phyloP scores from a whole-genome alignment of 768 basidiomycete species.

The Mrakia frigida region DNA sequence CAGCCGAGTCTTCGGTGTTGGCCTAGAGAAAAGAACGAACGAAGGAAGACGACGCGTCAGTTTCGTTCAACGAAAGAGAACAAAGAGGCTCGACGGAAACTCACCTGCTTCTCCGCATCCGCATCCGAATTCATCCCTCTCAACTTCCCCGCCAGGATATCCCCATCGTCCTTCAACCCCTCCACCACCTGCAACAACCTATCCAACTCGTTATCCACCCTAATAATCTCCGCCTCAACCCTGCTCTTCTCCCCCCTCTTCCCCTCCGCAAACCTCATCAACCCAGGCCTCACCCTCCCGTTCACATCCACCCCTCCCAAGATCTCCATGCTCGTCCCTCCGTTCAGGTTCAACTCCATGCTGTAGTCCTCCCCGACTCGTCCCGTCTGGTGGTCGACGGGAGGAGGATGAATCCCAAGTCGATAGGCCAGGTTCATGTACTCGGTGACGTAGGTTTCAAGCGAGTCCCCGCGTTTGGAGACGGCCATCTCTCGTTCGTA shows the following conservation, averaged over 20 bases:
- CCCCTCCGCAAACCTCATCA: slow-evolving; percentile 64
- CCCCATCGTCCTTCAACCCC: slow-evolving; percentile 70
- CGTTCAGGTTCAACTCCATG: slow-evolving; percentile 73
- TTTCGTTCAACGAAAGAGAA: background rate
- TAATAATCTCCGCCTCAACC: slow-evolving; percentile 71
- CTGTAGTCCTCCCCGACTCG: slow-evolving; percentile 60
- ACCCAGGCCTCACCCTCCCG: slow-evolving; percentile 67
- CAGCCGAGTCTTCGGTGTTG: slow-evolving; percentile 39
- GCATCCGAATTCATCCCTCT: slow-evolving; percentile 44
- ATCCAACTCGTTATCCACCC: slow-evolving; percentile 77
- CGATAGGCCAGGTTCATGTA: slow-evolving; percentile 71
- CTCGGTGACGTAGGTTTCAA: slow-evolving; percentile 73
- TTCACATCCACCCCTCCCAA: slow-evolving; percentile 59
- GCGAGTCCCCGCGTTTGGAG: slow-evolving; percentile 67
- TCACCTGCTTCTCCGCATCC: slow-evolving; percentile 40
- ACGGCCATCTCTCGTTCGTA: slow-evolving; percentile 79
- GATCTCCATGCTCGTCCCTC: slow-evolving; percentile 63
- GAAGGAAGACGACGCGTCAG: background rate
- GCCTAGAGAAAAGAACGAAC: slow-evolving; percentile 7
- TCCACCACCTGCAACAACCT: slow-evolving; percentile 70
- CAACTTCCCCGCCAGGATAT: slow-evolving; percentile 68
- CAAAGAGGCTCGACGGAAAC: slow-evolving; percentile 13
- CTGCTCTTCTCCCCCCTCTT: slow-evolving; percentile 64
- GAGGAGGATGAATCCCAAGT: slow-evolving; percentile 68
- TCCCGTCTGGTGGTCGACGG: slow-evolving; percentile 44